Evolutionary conservation across 2,329 filamentous ascomycete species (phyloP).

Genomic region (Dendrostoma leiphaemia): DNA sequence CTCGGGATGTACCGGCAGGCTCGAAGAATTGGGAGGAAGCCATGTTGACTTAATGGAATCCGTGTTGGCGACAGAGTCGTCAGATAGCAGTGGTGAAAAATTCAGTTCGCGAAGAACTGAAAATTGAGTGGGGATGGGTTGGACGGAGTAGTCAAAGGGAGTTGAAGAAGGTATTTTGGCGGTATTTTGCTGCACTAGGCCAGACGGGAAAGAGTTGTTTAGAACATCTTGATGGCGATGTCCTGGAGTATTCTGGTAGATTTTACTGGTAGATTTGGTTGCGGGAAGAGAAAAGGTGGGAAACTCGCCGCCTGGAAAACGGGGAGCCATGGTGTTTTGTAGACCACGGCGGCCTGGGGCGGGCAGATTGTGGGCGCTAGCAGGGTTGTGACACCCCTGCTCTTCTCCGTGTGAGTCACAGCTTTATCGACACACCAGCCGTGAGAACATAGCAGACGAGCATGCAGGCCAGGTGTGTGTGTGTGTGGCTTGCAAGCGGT

Average conservation of each 20-base stretch:
- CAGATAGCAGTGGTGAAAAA: slow-evolving; percentile 61
- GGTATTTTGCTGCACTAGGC: slow-evolving; percentile 30
- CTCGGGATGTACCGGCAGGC: slow-evolving; percentile 62
- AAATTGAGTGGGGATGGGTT: slow-evolving; percentile 45
- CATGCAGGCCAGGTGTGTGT: no score
- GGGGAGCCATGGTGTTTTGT: slow-evolving; percentile 38
- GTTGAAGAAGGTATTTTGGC: slow-evolving; percentile 53
- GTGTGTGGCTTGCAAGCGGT: background rate
- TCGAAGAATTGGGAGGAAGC: slow-evolving; percentile 68
- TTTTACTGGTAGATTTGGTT: slow-evolving; percentile 30
- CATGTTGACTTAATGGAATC: slow-evolving; percentile 75
- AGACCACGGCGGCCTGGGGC: slow-evolving; percentile 20
- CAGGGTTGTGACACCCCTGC: background rate
- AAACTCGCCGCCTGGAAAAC: slow-evolving; percentile 15
- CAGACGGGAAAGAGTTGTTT: slow-evolving; percentile 42
- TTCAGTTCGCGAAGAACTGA: slow-evolving; percentile 63
- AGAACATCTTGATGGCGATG: slow-evolving; percentile 55
- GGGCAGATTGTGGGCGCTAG: background rate
- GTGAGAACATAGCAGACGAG: no score
- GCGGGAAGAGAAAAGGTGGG: slow-evolving; percentile 30
- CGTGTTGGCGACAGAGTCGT: slow-evolving; percentile 79
- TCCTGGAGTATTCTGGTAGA: slow-evolving; percentile 34
- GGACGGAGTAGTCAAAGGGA: slow-evolving; percentile 29
- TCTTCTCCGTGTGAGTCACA: slow-evolving; percentile 8
- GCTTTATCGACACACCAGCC: background rate